A percentile compares a stretch with the other conserved stretches of the same genome.
Evolutionary conservation across 495 filamentous ascomycete species (phyloP).

Genomic region (Penicillium parvum): DNA sequence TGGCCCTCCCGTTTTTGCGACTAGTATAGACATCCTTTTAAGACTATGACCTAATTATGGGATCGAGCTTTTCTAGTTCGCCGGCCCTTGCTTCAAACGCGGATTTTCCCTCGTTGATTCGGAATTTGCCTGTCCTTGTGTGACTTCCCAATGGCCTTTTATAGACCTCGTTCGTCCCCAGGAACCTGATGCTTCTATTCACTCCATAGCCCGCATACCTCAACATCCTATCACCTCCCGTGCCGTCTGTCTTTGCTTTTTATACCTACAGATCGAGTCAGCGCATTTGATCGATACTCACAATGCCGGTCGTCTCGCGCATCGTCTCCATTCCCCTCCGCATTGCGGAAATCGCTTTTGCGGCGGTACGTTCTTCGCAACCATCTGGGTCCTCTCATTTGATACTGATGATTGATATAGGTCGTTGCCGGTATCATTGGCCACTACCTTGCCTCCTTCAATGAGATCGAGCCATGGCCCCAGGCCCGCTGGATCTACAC

Average conservation of each 20-base stretch:
- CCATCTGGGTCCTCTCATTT: background rate
- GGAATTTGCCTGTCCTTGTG: conserved; percentile 13
- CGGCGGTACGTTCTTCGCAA: conserved; percentile 26
- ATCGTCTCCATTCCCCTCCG: conserved; percentile 47
- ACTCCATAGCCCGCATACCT: too few species aligned
- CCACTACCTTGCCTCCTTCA: conserved; percentile 42
- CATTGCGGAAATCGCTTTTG: conserved; percentile 40
- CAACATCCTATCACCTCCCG: background rate
- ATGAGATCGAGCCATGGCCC: conserved; percentile 32
- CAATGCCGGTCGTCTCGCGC: conserved; percentile 49
- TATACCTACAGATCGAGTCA: background rate
- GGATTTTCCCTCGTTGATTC: conserved; percentile 7
- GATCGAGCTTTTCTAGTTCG: conserved; percentile 10
- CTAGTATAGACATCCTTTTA: background rate
- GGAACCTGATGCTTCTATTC: background rate
- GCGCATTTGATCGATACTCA: conserved; percentile 6
- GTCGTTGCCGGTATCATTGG: conserved; percentile 56
- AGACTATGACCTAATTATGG: too few species aligned
- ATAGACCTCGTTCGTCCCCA: conserved; percentile 17
- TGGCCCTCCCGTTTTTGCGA: background rate
- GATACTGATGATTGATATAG: conserved; percentile 12
- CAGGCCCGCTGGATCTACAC: conserved; percentile 56
- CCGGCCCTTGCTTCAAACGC: conserved; percentile 21
- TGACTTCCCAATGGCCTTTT: conserved; percentile 8
- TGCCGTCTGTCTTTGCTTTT: background rate